phyloP scores from a whole-genome alignment of 768 basidiomycete species.

The Russula foetens region DNA sequence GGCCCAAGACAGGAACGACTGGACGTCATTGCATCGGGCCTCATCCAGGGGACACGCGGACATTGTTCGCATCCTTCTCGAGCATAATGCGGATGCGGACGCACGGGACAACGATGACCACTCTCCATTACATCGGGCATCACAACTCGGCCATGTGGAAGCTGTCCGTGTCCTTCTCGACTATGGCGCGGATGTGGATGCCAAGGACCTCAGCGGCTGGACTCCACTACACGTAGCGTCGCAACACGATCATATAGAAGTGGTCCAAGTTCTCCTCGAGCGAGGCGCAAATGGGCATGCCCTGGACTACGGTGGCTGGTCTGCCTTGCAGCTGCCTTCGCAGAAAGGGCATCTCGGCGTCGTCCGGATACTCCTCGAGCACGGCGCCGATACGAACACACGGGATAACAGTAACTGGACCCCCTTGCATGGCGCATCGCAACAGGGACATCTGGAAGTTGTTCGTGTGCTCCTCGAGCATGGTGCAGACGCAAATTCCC shows the following conservation, averaged over 20 bases:
- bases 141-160: neutral
- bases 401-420: neutral
- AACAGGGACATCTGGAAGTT: neutral
- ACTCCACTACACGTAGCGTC: neutral
- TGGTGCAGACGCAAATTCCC: neutral
- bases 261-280: neutral
- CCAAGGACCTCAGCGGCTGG: neutral
- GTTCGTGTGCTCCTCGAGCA: neutral
- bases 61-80: neutral
- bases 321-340: neutral
- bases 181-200: neutral
- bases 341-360: neutral
- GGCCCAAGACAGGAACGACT: neutral
- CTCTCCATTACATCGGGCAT: neutral
- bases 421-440: neutral
- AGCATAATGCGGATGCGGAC: neutral
- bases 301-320: neutral
- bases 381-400: neutral
- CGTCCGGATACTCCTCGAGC: neutral
- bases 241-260: neutral
- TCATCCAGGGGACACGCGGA: neutral
- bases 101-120: neutral
- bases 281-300: neutral
- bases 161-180: neutral
- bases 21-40: neutral